Evolutionary conservation across 108 stramenopile genomes (phyloP), one percentile per base, ranked within the genome.

Genomic region (Discostella stelligeroides): DNA sequence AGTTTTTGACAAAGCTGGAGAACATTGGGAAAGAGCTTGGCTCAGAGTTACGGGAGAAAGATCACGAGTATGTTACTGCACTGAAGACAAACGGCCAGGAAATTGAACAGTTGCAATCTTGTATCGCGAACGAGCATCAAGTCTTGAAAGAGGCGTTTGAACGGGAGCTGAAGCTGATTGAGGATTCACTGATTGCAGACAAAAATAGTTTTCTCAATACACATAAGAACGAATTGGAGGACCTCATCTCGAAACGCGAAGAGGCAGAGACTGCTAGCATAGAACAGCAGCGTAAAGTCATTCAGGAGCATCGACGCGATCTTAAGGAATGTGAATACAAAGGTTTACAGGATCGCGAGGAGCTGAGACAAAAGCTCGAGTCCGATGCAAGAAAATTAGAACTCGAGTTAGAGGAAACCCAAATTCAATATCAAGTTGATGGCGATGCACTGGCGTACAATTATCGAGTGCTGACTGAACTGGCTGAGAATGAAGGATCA

Each of bases 31-130:
- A 66, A 28, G 54, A 72, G 13, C 54, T 79, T 28, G 64, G 70
- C 18, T 66, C 70, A 17, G 65, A 71, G 41, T 57, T 79, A 24
- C 60, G 77, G 0, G 54, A 71, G 41, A 70, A 79, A 64, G 77
- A 79, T 62, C 70, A 72, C 58, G 70, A 79, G 55, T 79, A 79
- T 55, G 71, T 80, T 48, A 63, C 66, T 63, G 66, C 79, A 4
- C 41, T 80, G 61, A 80, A 68, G 50, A 63, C 46, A 46, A 80
- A 80, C 24, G 60, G 71, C 6, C 60, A 50, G 15, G 79, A 80
- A 29, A 42, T 80, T 55, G 79, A 72, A 25, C 10, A 6, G 28
- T 46, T 80, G 47, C 66, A 80, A 40, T 4, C 65, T 28, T 58
- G 67, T 18, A 72, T 80, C 12, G 37, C 58, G 15, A 30, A 72